These are phyloP conservation scores for Talaromyces liani DNA, from an alignment of 495 filamentous ascomycete species.

Conservation along the genomic window DNA sequence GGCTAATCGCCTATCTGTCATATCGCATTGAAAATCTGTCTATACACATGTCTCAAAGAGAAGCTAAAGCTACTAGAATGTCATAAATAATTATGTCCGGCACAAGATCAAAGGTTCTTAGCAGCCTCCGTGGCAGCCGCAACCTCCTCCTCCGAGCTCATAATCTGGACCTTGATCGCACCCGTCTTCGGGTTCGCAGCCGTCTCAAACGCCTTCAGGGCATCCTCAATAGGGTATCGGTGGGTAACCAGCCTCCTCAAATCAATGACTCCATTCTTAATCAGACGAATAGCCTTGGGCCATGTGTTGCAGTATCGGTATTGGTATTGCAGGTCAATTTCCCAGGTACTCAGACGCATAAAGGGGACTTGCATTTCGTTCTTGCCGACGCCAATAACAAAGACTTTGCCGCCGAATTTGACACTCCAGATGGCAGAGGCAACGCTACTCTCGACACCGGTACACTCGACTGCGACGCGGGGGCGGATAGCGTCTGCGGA, in stretches of 20 bases:
- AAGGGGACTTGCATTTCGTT: slow-evolving; percentile 92
- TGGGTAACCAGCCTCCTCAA: slow-evolving; percentile 79
- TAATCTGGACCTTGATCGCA: slow-evolving; percentile 91
- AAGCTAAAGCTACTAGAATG: neutral
- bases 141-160: slow-evolving; percentile 42
- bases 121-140: slow-evolving; percentile 1
- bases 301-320: slow-evolving; percentile 94
- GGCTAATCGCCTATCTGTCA: neutral
- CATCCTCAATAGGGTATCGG: slow-evolving; percentile 77
- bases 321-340: slow-evolving; percentile 92
- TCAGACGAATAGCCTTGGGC: slow-evolving; percentile 83
- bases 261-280: slow-evolving; percentile 75
- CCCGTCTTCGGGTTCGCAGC: slow-evolving; percentile 82
- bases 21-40: neutral
- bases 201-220: slow-evolving; percentile 80
- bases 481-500: slow-evolving; percentile 66
- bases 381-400: slow-evolving; percentile 88
- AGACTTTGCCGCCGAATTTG: slow-evolving; percentile 90
- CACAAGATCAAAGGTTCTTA: neutral
- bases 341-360: slow-evolving; percentile 81
- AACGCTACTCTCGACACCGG: slow-evolving; percentile 85
- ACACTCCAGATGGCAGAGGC: slow-evolving; percentile 77
- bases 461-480: slow-evolving; percentile 77
- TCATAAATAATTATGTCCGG: neutral
- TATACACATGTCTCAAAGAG: neutral